phyloP scores from a whole-genome alignment of 1,284 basidiomycete genomes.

The Irpex sp. region DNA sequence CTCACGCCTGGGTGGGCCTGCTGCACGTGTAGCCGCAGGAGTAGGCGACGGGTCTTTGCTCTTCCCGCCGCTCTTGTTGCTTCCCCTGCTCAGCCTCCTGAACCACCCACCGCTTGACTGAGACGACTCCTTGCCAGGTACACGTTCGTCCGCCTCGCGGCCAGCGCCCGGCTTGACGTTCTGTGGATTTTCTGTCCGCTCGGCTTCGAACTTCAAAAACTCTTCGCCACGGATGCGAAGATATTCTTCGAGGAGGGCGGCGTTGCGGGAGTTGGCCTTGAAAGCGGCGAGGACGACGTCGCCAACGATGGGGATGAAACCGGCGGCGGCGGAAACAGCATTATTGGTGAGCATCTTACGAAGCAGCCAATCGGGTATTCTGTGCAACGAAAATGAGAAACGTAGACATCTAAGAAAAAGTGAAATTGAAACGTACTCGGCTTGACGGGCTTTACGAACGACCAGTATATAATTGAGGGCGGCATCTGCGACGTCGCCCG shows the following conservation, averaged over 20 bases:
- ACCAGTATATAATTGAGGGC: conserved; percentile 77
- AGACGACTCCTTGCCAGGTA: conserved; percentile 21
- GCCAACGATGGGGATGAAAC: conserved; percentile 77
- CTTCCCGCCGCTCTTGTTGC: conserved; percentile 12
- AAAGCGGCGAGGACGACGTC: conserved; percentile 73
- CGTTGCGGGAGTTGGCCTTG: conserved; percentile 92
- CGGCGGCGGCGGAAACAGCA: conserved; percentile 66
- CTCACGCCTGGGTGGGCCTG: conserved; percentile 6
- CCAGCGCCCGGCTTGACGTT: conserved; percentile 53
- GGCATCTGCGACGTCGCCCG: conserved; percentile 66
- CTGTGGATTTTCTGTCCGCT: conserved; percentile 32
- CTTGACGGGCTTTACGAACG: conserved; percentile 71
- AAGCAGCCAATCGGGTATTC: conserved; percentile 66
- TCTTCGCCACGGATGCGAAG: conserved; percentile 66
- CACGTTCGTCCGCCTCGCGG: conserved; percentile 32
- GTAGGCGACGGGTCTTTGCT: conserved; percentile 8
- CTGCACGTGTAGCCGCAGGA: background rate
- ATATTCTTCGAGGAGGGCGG: conserved; percentile 70
- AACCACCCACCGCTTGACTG: conserved; percentile 19
- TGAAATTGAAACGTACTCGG: conserved; percentile 41
- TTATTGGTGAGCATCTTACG: conserved; percentile 81
- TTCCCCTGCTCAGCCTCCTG: conserved; percentile 17
- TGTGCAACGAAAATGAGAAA: conserved; percentile 29
- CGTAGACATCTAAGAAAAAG: background rate
- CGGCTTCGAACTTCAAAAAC: conserved; percentile 46